These are phyloP conservation scores for Begonia fuchsioides DNA, from an alignment of 306 rosid genomes.

Conservation along the genomic window DNA sequence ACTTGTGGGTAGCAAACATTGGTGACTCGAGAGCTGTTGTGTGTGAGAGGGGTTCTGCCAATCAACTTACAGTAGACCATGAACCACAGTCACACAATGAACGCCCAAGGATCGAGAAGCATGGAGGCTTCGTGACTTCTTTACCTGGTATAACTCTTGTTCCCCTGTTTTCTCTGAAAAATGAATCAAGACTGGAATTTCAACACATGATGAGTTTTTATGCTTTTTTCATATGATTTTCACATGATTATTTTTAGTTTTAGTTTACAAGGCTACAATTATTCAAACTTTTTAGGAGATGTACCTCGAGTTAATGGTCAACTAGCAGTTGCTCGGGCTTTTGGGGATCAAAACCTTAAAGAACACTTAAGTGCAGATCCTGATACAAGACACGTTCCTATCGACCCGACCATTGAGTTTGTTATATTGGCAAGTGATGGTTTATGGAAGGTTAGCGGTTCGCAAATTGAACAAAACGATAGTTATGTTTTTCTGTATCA, in stretches of 20 bases:
- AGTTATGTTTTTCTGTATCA: background rate
- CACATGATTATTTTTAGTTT: background rate
- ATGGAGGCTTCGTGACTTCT: constrained; percentile 11
- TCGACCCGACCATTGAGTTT: constrained; percentile 1
- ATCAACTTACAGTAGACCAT: constrained; percentile 9
- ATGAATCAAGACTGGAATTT: no score
- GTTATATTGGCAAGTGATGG: constrained; percentile 12
- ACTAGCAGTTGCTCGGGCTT: no score
- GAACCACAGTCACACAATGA: constrained; percentile 11
- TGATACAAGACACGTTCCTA: no score
- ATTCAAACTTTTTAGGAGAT: constrained; percentile 6
- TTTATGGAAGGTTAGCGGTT: constrained; percentile 8
- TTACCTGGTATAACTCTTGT: constrained; percentile 3
- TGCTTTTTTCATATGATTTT: background rate
- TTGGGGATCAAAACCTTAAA: constrained; percentile 11
- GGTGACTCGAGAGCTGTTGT: no score
- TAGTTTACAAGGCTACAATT: background rate
- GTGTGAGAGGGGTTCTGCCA: constrained; percentile 5
- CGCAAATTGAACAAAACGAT: background rate
- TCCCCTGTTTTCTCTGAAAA: background rate
- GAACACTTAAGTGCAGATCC: constrained; percentile 12
- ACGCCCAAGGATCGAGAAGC: constrained; percentile 8
- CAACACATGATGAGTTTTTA: no score
- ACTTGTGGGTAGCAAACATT: constrained; percentile 9
- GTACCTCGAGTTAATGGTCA: constrained; percentile 14